Conservation (phyloP, 2,329 filamentous ascomycete species). For the Ceratocystis cubensis region DNA sequence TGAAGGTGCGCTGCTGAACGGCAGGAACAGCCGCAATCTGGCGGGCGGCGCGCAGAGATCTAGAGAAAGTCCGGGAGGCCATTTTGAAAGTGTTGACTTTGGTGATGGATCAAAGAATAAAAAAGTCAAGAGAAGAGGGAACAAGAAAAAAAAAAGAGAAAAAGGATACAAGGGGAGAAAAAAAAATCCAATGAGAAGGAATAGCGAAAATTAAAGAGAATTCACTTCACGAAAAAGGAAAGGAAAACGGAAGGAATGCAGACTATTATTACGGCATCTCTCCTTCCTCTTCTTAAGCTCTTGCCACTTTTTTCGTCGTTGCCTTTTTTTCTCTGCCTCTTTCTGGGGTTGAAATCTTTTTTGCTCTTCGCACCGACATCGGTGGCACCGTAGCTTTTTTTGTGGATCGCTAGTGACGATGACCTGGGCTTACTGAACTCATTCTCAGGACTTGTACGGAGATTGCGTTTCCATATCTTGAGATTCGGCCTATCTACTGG, state of each 20-base stretch:
- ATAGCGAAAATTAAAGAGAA: slow-evolving; percentile 11
- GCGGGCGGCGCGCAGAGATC: slow-evolving; percentile 51
- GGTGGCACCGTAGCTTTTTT: slow-evolving; percentile 16
- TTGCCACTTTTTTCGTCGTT: slow-evolving; percentile 11
- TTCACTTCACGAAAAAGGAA: slow-evolving; percentile 11
- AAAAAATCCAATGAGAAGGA: slow-evolving; percentile 12
- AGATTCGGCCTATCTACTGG: neutral
- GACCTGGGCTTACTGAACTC: neutral
- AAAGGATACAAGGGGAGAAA: slow-evolving; percentile 9
- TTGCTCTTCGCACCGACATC: slow-evolving; percentile 18
- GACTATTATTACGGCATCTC: neutral
- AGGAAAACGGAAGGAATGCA: neutral
- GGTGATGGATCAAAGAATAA: slow-evolving; percentile 22
- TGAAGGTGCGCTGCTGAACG: slow-evolving; percentile 50
- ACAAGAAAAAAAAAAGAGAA: slow-evolving; percentile 18
- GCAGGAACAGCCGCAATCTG: slow-evolving; percentile 46
- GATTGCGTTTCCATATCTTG: neutral
- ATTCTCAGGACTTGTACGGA: neutral
- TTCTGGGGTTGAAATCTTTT: slow-evolving; percentile 10
- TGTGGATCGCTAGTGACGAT: slow-evolving; percentile 17
- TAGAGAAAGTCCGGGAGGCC: slow-evolving; percentile 64
- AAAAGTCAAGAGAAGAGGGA: slow-evolving; percentile 8
- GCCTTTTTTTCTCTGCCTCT: slow-evolving; percentile 17
- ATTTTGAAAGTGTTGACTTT: slow-evolving; percentile 36
- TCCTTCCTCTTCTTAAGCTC: slow-evolving; percentile 7